Conservation (phyloP, 176 grass and related monocot genomes). For the Urochloa ruziziensis region DNA sequence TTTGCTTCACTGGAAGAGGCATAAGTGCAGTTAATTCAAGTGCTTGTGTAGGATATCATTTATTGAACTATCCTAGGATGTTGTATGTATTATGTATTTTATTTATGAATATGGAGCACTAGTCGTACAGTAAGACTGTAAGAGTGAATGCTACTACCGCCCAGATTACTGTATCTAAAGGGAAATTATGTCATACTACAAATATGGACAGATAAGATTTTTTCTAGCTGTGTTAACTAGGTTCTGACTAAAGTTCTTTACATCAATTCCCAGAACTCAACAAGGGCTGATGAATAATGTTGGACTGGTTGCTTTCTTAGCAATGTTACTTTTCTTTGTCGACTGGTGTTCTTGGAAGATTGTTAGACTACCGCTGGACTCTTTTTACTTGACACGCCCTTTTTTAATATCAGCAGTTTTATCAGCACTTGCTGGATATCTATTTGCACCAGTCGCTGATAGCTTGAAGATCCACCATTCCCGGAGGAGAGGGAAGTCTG, state of each 20-base stretch:
- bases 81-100: neutral
- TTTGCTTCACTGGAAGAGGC: neutral
- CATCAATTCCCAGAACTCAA: constrained; percentile 67
- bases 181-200: neutral
- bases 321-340: constrained; percentile 71
- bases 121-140: neutral
- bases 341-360: constrained; percentile 97
- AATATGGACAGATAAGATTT: constrained; percentile 4
- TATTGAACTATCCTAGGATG: neutral
- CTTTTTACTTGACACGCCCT: constrained; percentile 81
- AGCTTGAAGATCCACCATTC: constrained; percentile 74
- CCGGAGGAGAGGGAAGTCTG: constrained; percentile 54
- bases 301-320: constrained; percentile 66
- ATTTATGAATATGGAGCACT: neutral
- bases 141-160: neutral
- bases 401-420: constrained; percentile 79
- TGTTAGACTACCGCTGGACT: constrained; percentile 82
- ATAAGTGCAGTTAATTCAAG: neutral
- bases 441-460: constrained; percentile 80
- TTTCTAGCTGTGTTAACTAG: constrained; percentile 20
- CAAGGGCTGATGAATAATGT: constrained; percentile 74
- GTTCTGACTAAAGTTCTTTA: constrained; percentile 54
- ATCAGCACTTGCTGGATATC: constrained; percentile 73
- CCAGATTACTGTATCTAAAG: neutral
- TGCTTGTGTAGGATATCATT: neutral